Evolutionary conservation across 1,284 basidiomycete genomes (phyloP).

Genomic region (Pseudozyma hubeiensis): DNA sequence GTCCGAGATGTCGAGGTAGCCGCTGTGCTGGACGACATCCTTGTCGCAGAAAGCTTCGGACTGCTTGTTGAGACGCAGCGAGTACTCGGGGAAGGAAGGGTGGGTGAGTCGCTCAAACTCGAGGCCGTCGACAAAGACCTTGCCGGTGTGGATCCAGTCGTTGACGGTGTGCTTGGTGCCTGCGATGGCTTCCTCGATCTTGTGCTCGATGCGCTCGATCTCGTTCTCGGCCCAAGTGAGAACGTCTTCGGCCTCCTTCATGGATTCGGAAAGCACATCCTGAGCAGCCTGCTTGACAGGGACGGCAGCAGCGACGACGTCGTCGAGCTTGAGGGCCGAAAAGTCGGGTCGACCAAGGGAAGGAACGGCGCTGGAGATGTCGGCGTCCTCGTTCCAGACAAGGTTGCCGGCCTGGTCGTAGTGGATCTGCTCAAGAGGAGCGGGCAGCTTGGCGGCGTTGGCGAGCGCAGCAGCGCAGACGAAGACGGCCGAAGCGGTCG

Average conservation of each 20-base stretch:
- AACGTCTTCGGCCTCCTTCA: conserved; percentile 40
- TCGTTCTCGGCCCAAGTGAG: conserved; percentile 68
- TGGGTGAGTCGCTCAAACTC: conserved; percentile 78
- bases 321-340: conserved; percentile 33
- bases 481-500: conserved; percentile 55
- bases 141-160: conserved; percentile 53
- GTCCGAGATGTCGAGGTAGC: conserved; percentile 85
- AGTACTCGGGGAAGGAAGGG: conserved; percentile 77
- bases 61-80: conserved; percentile 73
- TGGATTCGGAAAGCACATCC: conserved; percentile 65
- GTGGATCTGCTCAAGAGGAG: conserved; percentile 55
- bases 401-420: conserved; percentile 57
- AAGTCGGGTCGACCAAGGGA: conserved; percentile 58
- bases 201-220: conserved; percentile 49
- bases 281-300: conserved; percentile 72
- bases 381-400: conserved; percentile 50
- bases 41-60: conserved; percentile 77
- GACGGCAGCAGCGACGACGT: conserved; percentile 27
- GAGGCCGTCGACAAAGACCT: conserved; percentile 69
- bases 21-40: conserved; percentile 82
- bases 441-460: conserved; percentile 45
- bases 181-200: conserved; percentile 33
- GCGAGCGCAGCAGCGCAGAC: conserved; percentile 57
- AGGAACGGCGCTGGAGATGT: conserved; percentile 17
- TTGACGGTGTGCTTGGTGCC: conserved; percentile 45